These are phyloP conservation scores for Ceratocystis eucalypticola DNA, from an alignment of 2,329 filamentous ascomycete genomes.

Conservation along the genomic window DNA sequence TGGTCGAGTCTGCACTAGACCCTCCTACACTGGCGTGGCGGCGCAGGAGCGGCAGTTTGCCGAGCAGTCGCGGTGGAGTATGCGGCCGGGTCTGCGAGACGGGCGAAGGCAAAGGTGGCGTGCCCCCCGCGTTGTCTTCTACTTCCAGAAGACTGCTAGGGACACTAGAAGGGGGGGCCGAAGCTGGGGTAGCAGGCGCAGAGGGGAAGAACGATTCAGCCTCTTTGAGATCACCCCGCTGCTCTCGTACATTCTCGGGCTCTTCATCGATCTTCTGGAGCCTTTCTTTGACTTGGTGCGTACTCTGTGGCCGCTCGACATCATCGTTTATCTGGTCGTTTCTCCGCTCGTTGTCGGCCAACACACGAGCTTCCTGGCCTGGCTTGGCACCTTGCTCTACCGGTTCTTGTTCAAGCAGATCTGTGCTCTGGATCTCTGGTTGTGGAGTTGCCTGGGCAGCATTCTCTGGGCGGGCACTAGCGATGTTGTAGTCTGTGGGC, in stretches of 20 bases:
- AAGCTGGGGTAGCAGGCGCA: neutral
- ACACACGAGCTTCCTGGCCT: neutral
- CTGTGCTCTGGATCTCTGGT: neutral
- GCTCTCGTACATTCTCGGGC: conserved; percentile 5
- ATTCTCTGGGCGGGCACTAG: neutral
- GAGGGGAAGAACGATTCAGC: neutral
- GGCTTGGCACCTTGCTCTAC: neutral
- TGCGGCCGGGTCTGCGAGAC: neutral
- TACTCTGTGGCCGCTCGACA: conserved; percentile 10
- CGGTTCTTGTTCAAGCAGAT: neutral
- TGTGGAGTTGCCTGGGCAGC: neutral
- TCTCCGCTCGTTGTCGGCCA: conserved; percentile 6
- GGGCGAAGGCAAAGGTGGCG: neutral
- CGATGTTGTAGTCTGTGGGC: neutral
- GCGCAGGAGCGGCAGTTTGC: conserved; percentile 9
- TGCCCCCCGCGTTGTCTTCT: neutral
- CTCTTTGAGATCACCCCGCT: neutral
- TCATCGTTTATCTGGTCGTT: conserved; percentile 12
- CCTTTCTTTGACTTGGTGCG: conserved; percentile 11
- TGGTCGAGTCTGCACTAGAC: neutral
- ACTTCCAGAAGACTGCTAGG: neutral
- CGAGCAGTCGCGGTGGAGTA: conserved; percentile 6
- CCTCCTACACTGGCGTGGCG: conserved; percentile 4
- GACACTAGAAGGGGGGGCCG: neutral
- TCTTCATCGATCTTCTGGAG: conserved; percentile 18